Evolutionary conservation across 139 green algal species (phyloP).

Genomic region (Ulvella scutata): DNA sequence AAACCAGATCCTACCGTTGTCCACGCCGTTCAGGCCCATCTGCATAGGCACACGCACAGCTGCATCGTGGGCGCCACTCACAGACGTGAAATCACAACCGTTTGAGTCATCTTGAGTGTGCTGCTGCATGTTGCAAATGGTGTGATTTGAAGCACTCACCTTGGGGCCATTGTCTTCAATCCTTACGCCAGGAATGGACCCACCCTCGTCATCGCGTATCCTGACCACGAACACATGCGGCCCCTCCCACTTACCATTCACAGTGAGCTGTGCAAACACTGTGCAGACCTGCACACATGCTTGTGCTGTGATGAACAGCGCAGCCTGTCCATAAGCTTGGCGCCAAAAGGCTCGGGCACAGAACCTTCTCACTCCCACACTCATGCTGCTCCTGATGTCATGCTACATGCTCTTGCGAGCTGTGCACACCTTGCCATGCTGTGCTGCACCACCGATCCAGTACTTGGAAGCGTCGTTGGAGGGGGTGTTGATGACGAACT

Average conservation of each 20-base stretch:
- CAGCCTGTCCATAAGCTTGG: too few relatives aligned
- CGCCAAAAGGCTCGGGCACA: not conserved
- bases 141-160: too few relatives aligned
- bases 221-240: slow-evolving; percentile 82
- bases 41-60: too few relatives aligned
- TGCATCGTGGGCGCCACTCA: too few relatives aligned
- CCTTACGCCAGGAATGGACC: slow-evolving; percentile 37
- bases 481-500: slow-evolving; percentile 79
- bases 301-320: slow-evolving; percentile 36
- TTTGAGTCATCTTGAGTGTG: too few relatives aligned
- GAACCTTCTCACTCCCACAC: too few relatives aligned
- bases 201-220: slow-evolving; percentile 53
- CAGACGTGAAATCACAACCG: too few relatives aligned
- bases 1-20: slow-evolving; percentile 78
- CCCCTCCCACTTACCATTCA: slow-evolving; percentile 52
- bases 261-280: slow-evolving; percentile 73
- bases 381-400: too few relatives aligned
- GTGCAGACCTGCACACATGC: slow-evolving; percentile 33
- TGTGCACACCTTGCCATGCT: slow-evolving; percentile 27
- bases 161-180: slow-evolving; percentile 56
- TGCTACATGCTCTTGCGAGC: not conserved
- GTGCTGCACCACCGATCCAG: slow-evolving; percentile 55
- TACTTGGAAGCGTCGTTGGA: slow-evolving; percentile 53
- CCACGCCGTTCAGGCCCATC: slow-evolving; percentile 71
- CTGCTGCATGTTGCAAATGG: too few relatives aligned